Conservation (phyloP, 768 basidiomycete genomes). For the Auriculariales sp. region DNA sequence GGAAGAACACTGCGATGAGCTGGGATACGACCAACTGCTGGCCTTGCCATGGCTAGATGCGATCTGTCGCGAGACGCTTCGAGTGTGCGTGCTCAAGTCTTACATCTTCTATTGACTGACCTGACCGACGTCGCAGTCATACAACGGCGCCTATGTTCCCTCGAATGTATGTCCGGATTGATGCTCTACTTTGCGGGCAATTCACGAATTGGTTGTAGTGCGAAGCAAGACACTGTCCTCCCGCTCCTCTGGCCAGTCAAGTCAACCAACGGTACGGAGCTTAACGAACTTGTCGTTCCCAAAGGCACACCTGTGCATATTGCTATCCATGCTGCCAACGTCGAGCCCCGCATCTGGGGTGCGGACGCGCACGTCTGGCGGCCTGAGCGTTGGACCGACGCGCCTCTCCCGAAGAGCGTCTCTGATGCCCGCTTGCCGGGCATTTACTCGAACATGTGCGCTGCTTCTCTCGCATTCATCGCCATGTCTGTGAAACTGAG, state of each 20-base stretch:
- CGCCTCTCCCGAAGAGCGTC: slow-evolving; percentile 3
- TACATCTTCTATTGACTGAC: too few species aligned
- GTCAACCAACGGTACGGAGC: background rate
- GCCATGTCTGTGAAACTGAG: too few species aligned
- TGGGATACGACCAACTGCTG: background rate
- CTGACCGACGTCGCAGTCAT: too few species aligned
- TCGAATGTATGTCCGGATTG: background rate
- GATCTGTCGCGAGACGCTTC: slow-evolving; percentile 5
- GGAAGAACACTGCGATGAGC: background rate
- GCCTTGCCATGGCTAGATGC: slow-evolving; percentile 4
- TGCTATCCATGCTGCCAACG: background rate
- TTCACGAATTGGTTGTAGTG: background rate
- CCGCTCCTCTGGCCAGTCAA: slow-evolving; percentile 2
- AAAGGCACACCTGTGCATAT: slow-evolving; percentile 10
- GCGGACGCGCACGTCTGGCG: slow-evolving; percentile 4
- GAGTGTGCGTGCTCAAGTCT: background rate
- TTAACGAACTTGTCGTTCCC: slow-evolving; percentile 4
- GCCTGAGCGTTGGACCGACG: background rate
- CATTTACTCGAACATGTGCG: slow-evolving; percentile 5
- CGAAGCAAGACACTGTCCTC: slow-evolving; percentile 1
- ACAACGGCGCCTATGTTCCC: background rate
- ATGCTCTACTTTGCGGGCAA: background rate
- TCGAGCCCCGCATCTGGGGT: slow-evolving; percentile 1
- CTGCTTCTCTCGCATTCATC: background rate
- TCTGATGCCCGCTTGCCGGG: slow-evolving; percentile 1